Base-by-base conservation (phyloP, 768 basidiomycete genomes). In the Favolaschia claudopus region DNA sequence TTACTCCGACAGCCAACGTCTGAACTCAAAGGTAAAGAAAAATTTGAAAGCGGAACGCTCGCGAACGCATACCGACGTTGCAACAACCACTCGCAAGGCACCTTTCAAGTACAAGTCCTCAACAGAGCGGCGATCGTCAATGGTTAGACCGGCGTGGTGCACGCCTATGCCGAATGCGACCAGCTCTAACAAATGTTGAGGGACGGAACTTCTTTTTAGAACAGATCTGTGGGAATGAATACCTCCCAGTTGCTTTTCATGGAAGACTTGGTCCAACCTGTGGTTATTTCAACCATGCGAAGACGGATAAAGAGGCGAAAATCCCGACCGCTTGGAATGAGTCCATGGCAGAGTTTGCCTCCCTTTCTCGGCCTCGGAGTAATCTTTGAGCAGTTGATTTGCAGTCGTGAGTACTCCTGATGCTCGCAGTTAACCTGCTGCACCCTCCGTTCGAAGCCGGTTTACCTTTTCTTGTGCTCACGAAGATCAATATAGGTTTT, bases 1-100 rank as follows among this genome's bases (percentile, higher is more conserved):
- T 99, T 31, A 99, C 94, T 1, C 97, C 96, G 34, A 98, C 95
- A 0, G 97, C 96, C 24, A 99, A 79, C 14, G 96, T 99, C 92
- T 96, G 65, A 2, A 58, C n/a, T 52, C 8, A 59, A 43, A 33
- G 45, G 33, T 68, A 17, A 65, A 36, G n/a, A 45, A 31, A 31
- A 39, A 38, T 32, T 33, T 39, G 27, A 9, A 24, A 36, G 20
- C 36, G 3, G 50, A 24, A 17, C 10, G 22, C 47, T 38, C 36
- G 24, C 7, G 42, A 33, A 27, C 6, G 73, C 88, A 47, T 64
- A 95, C 95, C 15, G 93, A 97, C 22, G 93, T 98, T 8, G 91
- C 87, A 22, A 95, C 81, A 3, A 98, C 76, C 29, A 95, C 76
- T 28, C 83, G 83, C 25, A 97, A 72, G 1, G 74, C 65, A 59